A percentile compares a stretch with the other conserved stretches of the same genome.
phyloP scores from a whole-genome alignment of 768 basidiomycete species.

The Tephrocybe sp. region DNA sequence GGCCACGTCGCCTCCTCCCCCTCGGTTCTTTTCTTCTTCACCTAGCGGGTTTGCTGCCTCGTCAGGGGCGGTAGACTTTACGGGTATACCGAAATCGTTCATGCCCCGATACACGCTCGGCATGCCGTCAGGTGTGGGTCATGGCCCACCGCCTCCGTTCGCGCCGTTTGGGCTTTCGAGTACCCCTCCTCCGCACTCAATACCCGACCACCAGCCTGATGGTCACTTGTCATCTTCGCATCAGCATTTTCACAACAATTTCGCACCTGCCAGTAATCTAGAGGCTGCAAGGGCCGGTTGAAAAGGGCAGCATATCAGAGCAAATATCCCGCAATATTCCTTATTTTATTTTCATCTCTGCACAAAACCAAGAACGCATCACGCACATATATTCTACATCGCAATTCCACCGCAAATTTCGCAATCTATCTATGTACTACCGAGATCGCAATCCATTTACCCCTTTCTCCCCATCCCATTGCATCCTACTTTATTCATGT shows the following conservation, averaged over 20 bases:
- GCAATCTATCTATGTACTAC: slow-evolving; percentile 32
- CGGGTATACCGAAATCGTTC: slow-evolving; percentile 31
- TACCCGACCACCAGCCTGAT: slow-evolving; percentile 37
- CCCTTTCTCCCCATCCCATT: slow-evolving; percentile 17
- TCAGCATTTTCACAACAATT: slow-evolving; percentile 33
- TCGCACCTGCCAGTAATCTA: slow-evolving; percentile 36
- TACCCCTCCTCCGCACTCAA: slow-evolving; percentile 28
- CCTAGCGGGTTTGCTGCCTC: slow-evolving; percentile 25
- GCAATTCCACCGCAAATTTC: slow-evolving; percentile 20
- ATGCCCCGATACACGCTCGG: slow-evolving; percentile 34
- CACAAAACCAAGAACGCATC: slow-evolving; percentile 24
- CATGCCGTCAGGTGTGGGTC: slow-evolving; percentile 20
- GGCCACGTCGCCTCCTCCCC: slow-evolving; percentile 42
- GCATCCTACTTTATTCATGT: slow-evolving; percentile 25
- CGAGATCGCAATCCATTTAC: slow-evolving; percentile 20
- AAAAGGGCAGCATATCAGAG: slow-evolving; percentile 22
- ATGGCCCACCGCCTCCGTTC: slow-evolving; percentile 25
- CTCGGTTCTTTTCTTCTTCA: slow-evolving; percentile 40
- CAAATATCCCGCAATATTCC: slow-evolving; percentile 21
- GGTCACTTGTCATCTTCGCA: slow-evolving; percentile 29
- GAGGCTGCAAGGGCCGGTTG: slow-evolving; percentile 46
- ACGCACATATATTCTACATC: slow-evolving; percentile 25
- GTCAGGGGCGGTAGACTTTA: slow-evolving; percentile 27
- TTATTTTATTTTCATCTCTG: slow-evolving; percentile 20
- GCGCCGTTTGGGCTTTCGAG: slow-evolving; percentile 36